Evolutionary conservation across 148 eudicot genomes (phyloP), one percentile per base, ranked within the genome.

Genomic region (Fagopyrum homotropicum): DNA sequence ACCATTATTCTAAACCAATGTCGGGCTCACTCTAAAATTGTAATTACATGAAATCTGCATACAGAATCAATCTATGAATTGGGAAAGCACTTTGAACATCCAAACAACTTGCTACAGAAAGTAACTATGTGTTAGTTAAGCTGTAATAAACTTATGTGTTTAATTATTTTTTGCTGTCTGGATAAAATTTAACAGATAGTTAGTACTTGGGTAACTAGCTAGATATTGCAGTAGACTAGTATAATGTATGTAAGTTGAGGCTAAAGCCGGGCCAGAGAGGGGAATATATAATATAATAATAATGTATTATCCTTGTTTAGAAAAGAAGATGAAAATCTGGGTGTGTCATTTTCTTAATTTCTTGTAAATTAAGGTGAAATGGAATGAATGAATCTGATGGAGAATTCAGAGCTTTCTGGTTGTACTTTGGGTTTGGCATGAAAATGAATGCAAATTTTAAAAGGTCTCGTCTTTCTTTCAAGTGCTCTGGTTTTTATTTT

Each of bases 81-180:
- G 26, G 26, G 26, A 22, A 22, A 22, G 26, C 26, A 22, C 26
- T 22, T 22, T 22, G 26, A 22, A 22, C 26, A 22, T 22, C 26
- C 26, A 22, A 22, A 22, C 26, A 22, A 22, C 26, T 22, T 22
- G 26, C 26, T 22, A 22, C 26, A 22, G 64, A 93, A 91, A 30
- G 74, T 90, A 16, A 45, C 43, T 19, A 2, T 64, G 46, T 11
- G 14, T 40, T 64, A 40, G 11, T 26, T 17, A 26, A 19, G 40
- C 0, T 22, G 26, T 22, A 22, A 22, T 22, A 22, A 22, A 22
- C 26, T 22, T 22, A 22, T 22, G 26, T 22, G 26, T 22, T 22
- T 64, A 7, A 64, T 64, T 35, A 40, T 64, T 11, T 56, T 63
- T 64, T 11, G 45, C 10, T 12, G n/a, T 64, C 70, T 61, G 69